Evolutionary conservation across 768 basidiomycete genomes (phyloP), one percentile per base, ranked within the genome.

Genomic region (Lentinula guzmanii): DNA sequence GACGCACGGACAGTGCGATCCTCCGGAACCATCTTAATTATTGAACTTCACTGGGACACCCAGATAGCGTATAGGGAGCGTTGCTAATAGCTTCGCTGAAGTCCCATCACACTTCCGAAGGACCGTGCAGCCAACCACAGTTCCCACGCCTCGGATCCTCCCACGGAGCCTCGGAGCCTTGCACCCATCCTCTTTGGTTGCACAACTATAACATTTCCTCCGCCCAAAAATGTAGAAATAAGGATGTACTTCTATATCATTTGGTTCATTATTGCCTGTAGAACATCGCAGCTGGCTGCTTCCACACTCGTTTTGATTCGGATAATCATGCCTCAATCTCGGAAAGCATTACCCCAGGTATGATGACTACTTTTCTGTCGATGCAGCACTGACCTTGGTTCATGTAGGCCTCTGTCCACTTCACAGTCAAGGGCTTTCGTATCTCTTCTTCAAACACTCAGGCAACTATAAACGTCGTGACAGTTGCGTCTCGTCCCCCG

Each of bases 211-310:
- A n/a, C n/a, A 50, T 28, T 50, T 50, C 46, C 37, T 37, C 37
- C 3, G 11, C 37, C 37, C 37, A 43, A n/a, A n/a, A 43, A 43
- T n/a, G 16, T 9, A 28, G 16, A 52, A 52, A 34, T 8, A 10
- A 28, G 51, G 51, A 18, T 9, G 33, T 28, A 28, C 33, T 52
- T 18, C 46, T 50, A 28, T 34, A 52, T 13, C 16, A 1, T 34
- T 52, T 13, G 51, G 11, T 21, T 28, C 46, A 28, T 15, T 34
- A 28, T 34, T 2, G 24, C 51, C 16, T 52, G 11, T 13, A 52
- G 51, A 28, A 52, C 7, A 35, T 54, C 37, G 52, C 52, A 54
- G 52, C 52, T 35, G 52, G 52, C 52, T 54, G 52, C 52, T 35
- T 34, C 31, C 33, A 54, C 52, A 54, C 52, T 54, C 52, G 31